Base-by-base conservation (phyloP, 257 asterid genomes). In the Datura wrightii region DNA sequence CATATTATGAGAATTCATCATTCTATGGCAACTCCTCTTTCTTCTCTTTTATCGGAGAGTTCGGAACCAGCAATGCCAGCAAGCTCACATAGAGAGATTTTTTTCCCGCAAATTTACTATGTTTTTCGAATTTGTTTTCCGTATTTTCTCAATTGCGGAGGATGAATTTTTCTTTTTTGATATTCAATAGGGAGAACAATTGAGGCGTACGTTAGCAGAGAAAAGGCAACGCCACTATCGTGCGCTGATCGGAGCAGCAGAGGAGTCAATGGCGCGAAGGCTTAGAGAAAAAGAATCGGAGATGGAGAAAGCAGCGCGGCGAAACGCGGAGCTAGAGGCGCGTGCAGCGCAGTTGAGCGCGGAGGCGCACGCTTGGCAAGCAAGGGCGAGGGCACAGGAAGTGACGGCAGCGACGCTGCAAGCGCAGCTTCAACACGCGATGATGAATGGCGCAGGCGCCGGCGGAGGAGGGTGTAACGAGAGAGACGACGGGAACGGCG, bases 331-430 rank as follows among this genome's bases (percentile, higher is more conserved):
- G 54, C 76, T 90, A 36, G 89, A 89, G 31, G 89, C 91, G 10
- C 85, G 81, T 46, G 92, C 89, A 34, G 86, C 83, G 1, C 90
- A 90, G 54, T 74, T 90, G 10, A 86, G 63, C 69, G 82, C 85
- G 11, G 90, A 89, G 78, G 87, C 89, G 4, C 93, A 90, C 60
- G 89, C 92, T 31, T 90, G 89, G 89, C 90, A 86, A 74, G 90
- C 84, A 0, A 82, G 92, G 50, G 90, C 92, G 2, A 83, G 89
- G 82, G 81, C 81, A 83, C 91, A 89, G 56, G 92, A 90, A 82
- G 72, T 74, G 3, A 74, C 87, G 76, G 92, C 91, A 24, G 90
- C 90, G 14, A 80, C 87, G 34, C 89, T 90, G 19, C 93, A 90
- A 70, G 82, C 84, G 7, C 90, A 89, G 84, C 83, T 90, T 36